These are phyloP conservation scores for Entophlyctis helioformis DNA, from an alignment of 192 early-diverging fungal genomes.

Conservation along the genomic window DNA sequence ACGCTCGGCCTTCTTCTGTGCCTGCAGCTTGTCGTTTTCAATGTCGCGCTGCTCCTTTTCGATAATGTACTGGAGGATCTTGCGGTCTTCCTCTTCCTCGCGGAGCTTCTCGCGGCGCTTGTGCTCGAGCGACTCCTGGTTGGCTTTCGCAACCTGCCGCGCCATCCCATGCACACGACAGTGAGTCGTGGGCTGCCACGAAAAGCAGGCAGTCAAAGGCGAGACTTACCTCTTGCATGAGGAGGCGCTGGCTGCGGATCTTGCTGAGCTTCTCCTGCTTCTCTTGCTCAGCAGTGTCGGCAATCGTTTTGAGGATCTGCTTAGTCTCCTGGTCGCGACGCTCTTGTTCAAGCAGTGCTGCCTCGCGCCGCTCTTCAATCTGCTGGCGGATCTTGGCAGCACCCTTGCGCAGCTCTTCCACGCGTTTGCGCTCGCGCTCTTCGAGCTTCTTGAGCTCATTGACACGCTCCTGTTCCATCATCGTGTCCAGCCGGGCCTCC, in stretches of 20 bases:
- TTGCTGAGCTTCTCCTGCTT: constrained; percentile 32
- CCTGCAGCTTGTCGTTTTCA: constrained; percentile 32
- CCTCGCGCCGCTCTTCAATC: constrained; percentile 43
- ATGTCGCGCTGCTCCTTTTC: constrained; percentile 44
- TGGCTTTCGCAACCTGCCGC: constrained; percentile 32
- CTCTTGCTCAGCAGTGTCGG: constrained; percentile 30
- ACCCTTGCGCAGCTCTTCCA: constrained; percentile 37
- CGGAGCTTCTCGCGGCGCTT: constrained; percentile 23
- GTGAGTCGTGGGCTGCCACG: neutral
- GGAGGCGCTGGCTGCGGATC: constrained; percentile 20
- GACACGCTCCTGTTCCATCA: constrained; percentile 43
- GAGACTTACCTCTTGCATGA: constrained; percentile 29
- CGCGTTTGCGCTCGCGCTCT: constrained; percentile 27
- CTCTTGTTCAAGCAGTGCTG: constrained; percentile 39
- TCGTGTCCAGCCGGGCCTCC: constrained; percentile 37
- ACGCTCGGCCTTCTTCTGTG: constrained; percentile 36
- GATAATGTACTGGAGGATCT: constrained; percentile 41
- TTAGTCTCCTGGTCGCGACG: constrained; percentile 47
- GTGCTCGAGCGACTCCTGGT: constrained; percentile 33
- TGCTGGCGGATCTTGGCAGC: constrained; percentile 41
- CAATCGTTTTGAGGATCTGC: constrained; percentile 33
- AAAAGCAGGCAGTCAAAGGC: too few relatives aligned
- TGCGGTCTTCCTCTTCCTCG: constrained; percentile 44
- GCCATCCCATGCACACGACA: neutral
- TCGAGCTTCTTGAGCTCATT: constrained; percentile 37